Conservation (phyloP, 2,329 filamentous ascomycete species). For the Penicillium freii region DNA sequence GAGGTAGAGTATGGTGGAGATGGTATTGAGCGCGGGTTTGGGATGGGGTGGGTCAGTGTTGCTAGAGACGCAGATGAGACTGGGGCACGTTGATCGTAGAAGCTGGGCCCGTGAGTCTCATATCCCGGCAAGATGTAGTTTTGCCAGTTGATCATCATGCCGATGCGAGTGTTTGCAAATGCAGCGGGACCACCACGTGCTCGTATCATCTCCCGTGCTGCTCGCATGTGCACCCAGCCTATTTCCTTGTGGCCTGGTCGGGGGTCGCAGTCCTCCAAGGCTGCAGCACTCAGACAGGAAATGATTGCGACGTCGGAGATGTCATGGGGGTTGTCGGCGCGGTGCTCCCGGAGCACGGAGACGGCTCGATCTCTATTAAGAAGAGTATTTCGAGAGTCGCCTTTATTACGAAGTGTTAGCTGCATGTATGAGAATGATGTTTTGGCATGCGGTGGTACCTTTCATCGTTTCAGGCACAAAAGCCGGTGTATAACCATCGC, state of each 20-base stretch:
- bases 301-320: constrained; percentile 41
- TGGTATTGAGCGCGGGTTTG: constrained; percentile 18
- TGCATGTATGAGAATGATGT: constrained; percentile 40
- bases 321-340: constrained; percentile 31
- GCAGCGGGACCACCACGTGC: constrained; percentile 38
- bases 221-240: constrained; percentile 44
- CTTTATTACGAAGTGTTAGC: constrained; percentile 38
- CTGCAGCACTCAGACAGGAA: constrained; percentile 41
- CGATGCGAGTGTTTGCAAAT: constrained; percentile 38
- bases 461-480: constrained; percentile 45
- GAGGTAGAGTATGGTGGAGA: constrained; percentile 23
- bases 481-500: constrained; percentile 41
- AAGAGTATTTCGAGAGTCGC: constrained; percentile 32
- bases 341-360: constrained; percentile 36
- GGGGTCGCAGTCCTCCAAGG: constrained; percentile 42
- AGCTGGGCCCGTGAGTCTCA: constrained; percentile 34
- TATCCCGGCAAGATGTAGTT: constrained; percentile 44
- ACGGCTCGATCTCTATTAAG: constrained; percentile 34
- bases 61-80: constrained; percentile 2
- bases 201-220: constrained; percentile 40
- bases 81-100: constrained; percentile 21
- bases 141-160: constrained; percentile 45
- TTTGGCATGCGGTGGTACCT: constrained; percentile 39
- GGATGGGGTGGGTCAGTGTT: constrained; percentile 1
- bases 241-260: constrained; percentile 38